phyloP scores from a whole-genome alignment of 805 yeast species.

The Saccharomycopsis fermentans region DNA sequence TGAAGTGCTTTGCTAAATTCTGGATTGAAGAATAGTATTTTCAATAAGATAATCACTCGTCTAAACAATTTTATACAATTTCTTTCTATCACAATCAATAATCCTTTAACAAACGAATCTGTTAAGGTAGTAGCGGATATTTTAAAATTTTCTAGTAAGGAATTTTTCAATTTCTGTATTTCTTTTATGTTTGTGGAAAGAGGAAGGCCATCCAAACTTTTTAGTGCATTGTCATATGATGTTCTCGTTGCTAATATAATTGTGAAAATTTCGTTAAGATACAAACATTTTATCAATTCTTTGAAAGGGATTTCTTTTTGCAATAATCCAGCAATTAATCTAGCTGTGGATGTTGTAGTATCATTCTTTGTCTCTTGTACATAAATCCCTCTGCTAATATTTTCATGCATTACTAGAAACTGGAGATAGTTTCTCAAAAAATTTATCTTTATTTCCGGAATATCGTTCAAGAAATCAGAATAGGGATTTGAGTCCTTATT shows the following conservation, averaged over 20 bases:
- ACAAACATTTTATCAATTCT: not conserved
- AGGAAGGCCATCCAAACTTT: not conserved
- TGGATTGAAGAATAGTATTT: slow-evolving; percentile 3
- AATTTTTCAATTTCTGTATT: not conserved
- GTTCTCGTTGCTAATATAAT: not conserved
- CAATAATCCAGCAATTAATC: slow-evolving; percentile 1
- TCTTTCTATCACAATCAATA: slow-evolving; percentile 4
- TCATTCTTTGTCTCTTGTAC: not conserved
- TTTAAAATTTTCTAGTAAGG: not conserved
- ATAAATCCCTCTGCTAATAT: not conserved
- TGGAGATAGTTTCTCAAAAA: slow-evolving; percentile 11
- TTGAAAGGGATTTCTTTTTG: slow-evolving; percentile 2
- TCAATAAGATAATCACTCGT: slow-evolving; percentile 5
- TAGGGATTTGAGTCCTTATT: slow-evolving; percentile 8
- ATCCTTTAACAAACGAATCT: slow-evolving; percentile 9
- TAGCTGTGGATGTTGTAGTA: not conserved
- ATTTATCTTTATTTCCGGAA: slow-evolving; percentile 13
- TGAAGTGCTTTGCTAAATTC: not conserved
- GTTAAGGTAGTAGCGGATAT: not conserved
- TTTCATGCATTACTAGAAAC: slow-evolving; percentile 2
- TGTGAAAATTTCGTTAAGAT: slow-evolving; percentile 4
- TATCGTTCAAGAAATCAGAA: slow-evolving; percentile 4
- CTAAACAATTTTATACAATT: slow-evolving; percentile 7
- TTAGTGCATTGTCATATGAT: slow-evolving; percentile 1
- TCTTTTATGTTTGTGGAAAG: not conserved